Conservation (phyloP, 352 stramenopile genomes). For the Globisporangium apiculatum region DNA sequence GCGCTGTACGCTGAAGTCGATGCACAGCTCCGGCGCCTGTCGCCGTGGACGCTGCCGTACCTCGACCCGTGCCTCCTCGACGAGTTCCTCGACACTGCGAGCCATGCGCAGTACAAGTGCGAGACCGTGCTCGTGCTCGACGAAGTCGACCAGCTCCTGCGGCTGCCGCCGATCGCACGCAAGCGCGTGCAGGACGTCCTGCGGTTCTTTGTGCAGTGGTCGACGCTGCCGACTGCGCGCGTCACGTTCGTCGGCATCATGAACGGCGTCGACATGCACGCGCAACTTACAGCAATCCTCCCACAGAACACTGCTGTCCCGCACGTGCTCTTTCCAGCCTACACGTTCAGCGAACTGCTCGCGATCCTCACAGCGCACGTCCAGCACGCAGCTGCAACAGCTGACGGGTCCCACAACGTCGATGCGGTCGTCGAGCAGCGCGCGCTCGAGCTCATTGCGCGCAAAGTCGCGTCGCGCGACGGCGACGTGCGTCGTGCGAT, state of each 20-base stretch:
- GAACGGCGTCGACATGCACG: constrained; percentile 73
- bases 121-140: constrained; percentile 44
- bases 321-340: constrained; percentile 52
- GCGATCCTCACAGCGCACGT: constrained; percentile 43
- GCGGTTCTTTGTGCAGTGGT: constrained; percentile 53
- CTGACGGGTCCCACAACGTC: neutral
- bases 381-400: constrained; percentile 7
- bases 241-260: constrained; percentile 63
- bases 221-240: constrained; percentile 20
- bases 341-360: constrained; percentile 38
- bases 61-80: constrained; percentile 41
- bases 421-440: constrained; percentile 27
- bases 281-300: constrained; percentile 30
- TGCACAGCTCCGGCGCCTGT: constrained; percentile 21
- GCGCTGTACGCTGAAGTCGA: constrained; percentile 36
- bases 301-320: constrained; percentile 24
- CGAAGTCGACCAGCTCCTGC: constrained; percentile 58
- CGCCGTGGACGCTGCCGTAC: constrained; percentile 16
- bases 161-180: constrained; percentile 32
- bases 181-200: constrained; percentile 42
- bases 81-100: constrained; percentile 25
- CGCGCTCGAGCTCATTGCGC: constrained; percentile 55
- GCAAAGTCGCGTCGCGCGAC: constrained; percentile 59
- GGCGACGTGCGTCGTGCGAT: constrained; percentile 58
- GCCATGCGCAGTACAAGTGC: neutral